Base-by-base conservation (phyloP, 2,329 filamentous ascomycete genomes). In the Sclerotinia trifoliorum region DNA sequence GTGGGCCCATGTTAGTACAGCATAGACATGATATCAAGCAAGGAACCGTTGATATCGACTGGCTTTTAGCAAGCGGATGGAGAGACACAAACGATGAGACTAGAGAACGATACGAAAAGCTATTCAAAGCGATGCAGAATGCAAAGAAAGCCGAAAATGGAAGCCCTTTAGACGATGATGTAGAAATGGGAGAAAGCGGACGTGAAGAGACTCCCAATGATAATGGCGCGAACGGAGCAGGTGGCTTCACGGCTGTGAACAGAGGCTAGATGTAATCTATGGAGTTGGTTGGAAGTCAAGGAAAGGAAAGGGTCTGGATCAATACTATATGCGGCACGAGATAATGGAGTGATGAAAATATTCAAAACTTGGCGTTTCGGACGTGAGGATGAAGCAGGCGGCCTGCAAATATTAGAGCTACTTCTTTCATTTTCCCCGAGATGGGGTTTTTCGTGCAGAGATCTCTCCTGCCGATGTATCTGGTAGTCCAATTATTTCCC, bases 101-200 rank as follows among this genome's bases (percentile, higher is more conserved):
- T 15, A 51, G 48, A 46, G 56, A 56, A 32, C 29, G 58, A 3
- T 67, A 67, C 49, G 65, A 67, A n/a, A n/a, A 15, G 3, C 29
- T 54, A 39, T 62, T 52, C n/a, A 62, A 51, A 44, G 49, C 19
- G 2, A 49, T 61, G 55, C 63, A 66, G 13, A 61, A 29, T n/a
- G 24, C 32, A n/a, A 66, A 60, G 32, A 66, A 64, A 15, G 46
- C 26, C n/a, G 62, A 29, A 55, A 71, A 71, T 60, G 71, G 73
- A 11, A 26, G 24, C 7, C 24, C 24, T 1, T 71, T 68, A n/a
- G 75, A 77, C 58, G 74, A 75, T 35, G 77, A 77, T 69, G 72
- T 73, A 24, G 74, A 76, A 32, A 74, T 74, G 48, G 77, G 76
- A 64, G 78, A 78, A 44, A 78, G 78, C 55, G 76, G 76, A 26